Evolutionary conservation across 441 rosid genomes (phyloP), one percentile per base, ranked within the genome.

Genomic region (Gossypium davidsonii): DNA sequence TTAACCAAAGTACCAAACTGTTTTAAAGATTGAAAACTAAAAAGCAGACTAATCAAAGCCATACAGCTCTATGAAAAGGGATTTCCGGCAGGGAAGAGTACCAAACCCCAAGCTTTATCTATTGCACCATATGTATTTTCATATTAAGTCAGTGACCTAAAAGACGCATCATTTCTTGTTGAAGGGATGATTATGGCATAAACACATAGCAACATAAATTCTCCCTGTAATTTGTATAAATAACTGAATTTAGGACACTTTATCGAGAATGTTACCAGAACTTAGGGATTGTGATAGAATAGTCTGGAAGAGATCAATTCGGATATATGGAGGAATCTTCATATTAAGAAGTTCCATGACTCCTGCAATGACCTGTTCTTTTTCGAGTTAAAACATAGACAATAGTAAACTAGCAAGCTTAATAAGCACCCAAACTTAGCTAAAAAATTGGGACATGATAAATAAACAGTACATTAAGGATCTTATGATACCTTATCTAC

Each of bases 311-410:
- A 80, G 77, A 85, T 94, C 99, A 48, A 87, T 84, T 85, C 98
- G 86, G 74, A 92, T 76, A 83, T 78, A 94, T 23, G 98, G 92
- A 77, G 94, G 87, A 77, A 92, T 91, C 73, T 62, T 76, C 90
- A 91, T 71, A 79, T 84, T 86, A 67, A 94, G 92, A 25, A 80
- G 62, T 75, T 83, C 80, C 93, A 94, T 84, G 59, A 85, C 97
- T 67, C 99, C 98, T 70, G 97, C 90, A 79, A 94, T 75, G 68
- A 94, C 94, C 97, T 94, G 90, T 83, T 78, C 60, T 77, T 71
- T 67, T 72, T 69, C 79, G 72, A 67, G 81, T 80, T 81, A 57
- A 57, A 57, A 23, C n/a, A 21, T 57, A 23, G 14, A 57, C 59
- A 55, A 55, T 55, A 9, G 9, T 55, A 18, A 23, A 71, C 48